phyloP scores from a whole-genome alignment of 306 rosid species.

The Acacia acuminata region DNA sequence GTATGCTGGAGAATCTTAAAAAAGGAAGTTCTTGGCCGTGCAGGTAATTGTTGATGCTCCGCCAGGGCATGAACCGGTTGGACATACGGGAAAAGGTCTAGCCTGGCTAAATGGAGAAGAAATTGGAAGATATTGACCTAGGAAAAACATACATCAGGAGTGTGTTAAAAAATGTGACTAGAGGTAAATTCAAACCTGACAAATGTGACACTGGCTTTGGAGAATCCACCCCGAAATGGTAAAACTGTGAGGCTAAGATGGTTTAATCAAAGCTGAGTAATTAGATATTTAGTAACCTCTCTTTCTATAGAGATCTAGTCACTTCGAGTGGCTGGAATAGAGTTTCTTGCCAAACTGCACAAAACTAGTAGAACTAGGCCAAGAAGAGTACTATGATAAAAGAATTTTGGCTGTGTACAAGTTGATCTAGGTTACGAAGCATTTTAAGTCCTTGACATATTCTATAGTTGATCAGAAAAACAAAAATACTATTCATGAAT shows the following conservation, averaged over 20 bases:
- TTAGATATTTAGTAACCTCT: neutral
- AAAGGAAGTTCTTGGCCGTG: conserved; percentile 20
- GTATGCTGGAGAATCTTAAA: neutral
- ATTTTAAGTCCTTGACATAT: conserved; percentile 6
- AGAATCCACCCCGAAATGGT: conserved; percentile 94
- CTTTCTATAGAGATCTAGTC: neutral
- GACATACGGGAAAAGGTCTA: conserved; percentile 92
- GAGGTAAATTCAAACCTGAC: conserved; percentile 83
- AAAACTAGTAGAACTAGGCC: neutral
- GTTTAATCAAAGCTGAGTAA: conserved; percentile 5
- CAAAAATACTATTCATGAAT: neutral
- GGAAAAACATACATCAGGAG: conserved; percentile 51
- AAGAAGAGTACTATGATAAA: conserved; percentile 1
- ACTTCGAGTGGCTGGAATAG: conserved; percentile 24
- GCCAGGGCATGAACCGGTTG: conserved; percentile 77
- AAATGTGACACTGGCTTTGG: conserved; percentile 92
- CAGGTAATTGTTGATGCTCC: conserved; percentile 82
- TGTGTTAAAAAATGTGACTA: conserved; percentile 84
- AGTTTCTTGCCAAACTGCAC: conserved; percentile 19
- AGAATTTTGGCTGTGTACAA: neutral
- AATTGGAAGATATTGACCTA: conserved; percentile 96
- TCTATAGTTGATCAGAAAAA: neutral
- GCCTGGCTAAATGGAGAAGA: conserved; percentile 99
- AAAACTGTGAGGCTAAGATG: conserved; percentile 5
- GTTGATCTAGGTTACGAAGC: neutral